Percentiles rank a stretch among this genome's conserved stretches.
These are phyloP conservation scores for Santalum album DNA, from an alignment of 164 flowering plant species.

Conservation along the genomic window DNA sequence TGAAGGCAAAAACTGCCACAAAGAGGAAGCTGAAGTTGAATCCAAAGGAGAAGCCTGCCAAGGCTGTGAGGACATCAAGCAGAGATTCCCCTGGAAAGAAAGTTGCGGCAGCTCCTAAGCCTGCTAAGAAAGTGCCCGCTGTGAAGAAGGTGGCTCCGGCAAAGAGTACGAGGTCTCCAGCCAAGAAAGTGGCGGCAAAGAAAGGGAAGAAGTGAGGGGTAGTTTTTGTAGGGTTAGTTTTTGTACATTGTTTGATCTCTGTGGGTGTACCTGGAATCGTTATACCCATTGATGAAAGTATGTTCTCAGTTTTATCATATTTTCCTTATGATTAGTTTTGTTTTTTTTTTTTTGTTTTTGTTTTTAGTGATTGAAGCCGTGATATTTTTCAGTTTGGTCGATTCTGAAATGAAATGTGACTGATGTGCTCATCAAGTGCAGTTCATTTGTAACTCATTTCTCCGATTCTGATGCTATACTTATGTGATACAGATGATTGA, in stretches of 20 bases:
- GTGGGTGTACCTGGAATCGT: too few relatives aligned
- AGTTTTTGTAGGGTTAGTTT: slow-evolving; percentile 12
- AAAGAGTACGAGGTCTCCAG: slow-evolving; percentile 17
- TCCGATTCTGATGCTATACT: too few relatives aligned
- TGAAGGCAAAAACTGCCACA: neutral
- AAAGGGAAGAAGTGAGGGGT: slow-evolving; percentile 32
- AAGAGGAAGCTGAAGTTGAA: slow-evolving; percentile 28
- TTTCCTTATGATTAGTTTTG: too few relatives aligned
- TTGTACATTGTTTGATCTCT: slow-evolving; percentile 17
- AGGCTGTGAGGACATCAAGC: slow-evolving; percentile 27
- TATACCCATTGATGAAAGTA: too few relatives aligned
- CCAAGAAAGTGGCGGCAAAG: slow-evolving; percentile 19
- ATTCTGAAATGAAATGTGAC: too few relatives aligned
- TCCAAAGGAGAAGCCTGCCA: slow-evolving; percentile 13
- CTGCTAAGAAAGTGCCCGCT: slow-evolving; percentile 9
- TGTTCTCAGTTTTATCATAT: too few relatives aligned
- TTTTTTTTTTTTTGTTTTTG: too few relatives aligned
- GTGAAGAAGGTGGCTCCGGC: slow-evolving; percentile 13
- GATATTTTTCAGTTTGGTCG: too few relatives aligned
- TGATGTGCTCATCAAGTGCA: too few relatives aligned
- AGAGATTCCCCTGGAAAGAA: slow-evolving; percentile 30
- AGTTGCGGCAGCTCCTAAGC: slow-evolving; percentile 10
- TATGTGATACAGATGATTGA: too few relatives aligned
- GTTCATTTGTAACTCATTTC: too few relatives aligned
- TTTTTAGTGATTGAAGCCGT: too few relatives aligned